phyloP scores from a whole-genome alignment of 78 protist species.

The Creolimax fragrantissima region DNA sequence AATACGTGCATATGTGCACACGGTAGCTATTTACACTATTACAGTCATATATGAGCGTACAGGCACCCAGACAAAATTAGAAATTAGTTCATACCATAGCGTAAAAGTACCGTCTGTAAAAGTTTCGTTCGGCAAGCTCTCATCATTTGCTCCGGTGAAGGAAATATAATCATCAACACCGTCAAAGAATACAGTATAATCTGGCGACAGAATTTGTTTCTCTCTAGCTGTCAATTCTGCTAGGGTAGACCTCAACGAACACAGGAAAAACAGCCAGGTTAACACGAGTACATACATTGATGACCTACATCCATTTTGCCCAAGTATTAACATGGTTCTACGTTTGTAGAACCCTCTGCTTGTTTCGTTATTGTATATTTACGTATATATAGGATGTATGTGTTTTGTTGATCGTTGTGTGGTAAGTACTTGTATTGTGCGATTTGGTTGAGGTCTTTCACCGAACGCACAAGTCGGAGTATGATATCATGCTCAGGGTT shows the following conservation, averaged over 20 bases:
- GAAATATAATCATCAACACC: background rate
- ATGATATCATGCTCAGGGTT: too few species aligned
- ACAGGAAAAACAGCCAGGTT: background rate
- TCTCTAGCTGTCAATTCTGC: background rate
- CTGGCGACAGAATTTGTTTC: background rate
- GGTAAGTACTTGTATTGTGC: background rate
- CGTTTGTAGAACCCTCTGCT: too few species aligned
- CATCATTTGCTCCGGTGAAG: background rate
- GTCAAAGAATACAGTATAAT: background rate
- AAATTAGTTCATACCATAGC: background rate
- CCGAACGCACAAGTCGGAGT: too few species aligned
- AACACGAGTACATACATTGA: background rate
- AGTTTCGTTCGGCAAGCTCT: background rate
- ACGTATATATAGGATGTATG: background rate
- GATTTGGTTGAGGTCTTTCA: too few species aligned
- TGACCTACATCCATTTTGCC: background rate
- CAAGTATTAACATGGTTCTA: background rate
- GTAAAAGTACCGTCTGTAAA: background rate
- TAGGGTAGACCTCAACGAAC: background rate
- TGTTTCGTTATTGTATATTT: background rate
- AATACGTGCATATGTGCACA: background rate
- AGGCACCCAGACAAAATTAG: background rate
- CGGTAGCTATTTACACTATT: background rate
- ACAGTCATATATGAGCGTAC: background rate
- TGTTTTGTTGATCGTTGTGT: background rate